These are phyloP conservation scores for Myxozyma neglecta DNA, from an alignment of 805 yeast genomes.

Conservation along the genomic window DNA sequence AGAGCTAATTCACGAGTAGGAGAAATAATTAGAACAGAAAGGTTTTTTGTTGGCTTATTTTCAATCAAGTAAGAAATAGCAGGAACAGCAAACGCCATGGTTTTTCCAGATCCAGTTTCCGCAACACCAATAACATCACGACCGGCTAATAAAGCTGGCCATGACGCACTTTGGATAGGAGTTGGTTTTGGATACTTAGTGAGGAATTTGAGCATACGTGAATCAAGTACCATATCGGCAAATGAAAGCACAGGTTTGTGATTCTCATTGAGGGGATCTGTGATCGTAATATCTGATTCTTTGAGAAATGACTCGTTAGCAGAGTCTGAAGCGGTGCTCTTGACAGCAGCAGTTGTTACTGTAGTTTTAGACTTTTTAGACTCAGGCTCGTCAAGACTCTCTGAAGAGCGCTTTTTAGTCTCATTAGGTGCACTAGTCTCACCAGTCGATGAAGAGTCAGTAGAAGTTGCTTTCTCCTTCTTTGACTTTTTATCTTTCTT, in stretches of 20 bases:
- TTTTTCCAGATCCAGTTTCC: constrained; percentile 97
- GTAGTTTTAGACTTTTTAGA: constrained; percentile 6
- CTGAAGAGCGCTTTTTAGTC: constrained; percentile 36
- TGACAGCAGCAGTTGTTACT: constrained; percentile 37
- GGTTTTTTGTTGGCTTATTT: constrained; percentile 42
- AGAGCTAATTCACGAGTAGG: constrained; percentile 98
- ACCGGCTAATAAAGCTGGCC: constrained; percentile 83
- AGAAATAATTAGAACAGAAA: constrained; percentile 80
- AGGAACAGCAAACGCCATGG: constrained; percentile 96
- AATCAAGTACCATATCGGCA: constrained; percentile 54
- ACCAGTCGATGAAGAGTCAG: constrained; percentile 25
- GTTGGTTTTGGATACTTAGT: constrained; percentile 84
- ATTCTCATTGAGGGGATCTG: constrained; percentile 55
- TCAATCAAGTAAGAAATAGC: constrained; percentile 72
- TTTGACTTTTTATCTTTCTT: constrained; percentile 38
- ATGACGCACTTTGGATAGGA: constrained; percentile 90
- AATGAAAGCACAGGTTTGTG: constrained; percentile 73
- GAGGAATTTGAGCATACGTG: constrained; percentile 59
- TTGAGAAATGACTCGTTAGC: constrained; percentile 63
- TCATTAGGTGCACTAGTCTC: constrained; percentile 32
- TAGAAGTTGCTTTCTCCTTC: constrained; percentile 35
- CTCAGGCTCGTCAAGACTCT: constrained; percentile 36
- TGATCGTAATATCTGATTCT: constrained; percentile 76
- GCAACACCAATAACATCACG: constrained; percentile 96
- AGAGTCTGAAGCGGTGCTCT: constrained; percentile 46